Evolutionary conservation across 2,329 filamentous ascomycete genomes (phyloP).

Genomic region (Cladosporium sp.): DNA sequence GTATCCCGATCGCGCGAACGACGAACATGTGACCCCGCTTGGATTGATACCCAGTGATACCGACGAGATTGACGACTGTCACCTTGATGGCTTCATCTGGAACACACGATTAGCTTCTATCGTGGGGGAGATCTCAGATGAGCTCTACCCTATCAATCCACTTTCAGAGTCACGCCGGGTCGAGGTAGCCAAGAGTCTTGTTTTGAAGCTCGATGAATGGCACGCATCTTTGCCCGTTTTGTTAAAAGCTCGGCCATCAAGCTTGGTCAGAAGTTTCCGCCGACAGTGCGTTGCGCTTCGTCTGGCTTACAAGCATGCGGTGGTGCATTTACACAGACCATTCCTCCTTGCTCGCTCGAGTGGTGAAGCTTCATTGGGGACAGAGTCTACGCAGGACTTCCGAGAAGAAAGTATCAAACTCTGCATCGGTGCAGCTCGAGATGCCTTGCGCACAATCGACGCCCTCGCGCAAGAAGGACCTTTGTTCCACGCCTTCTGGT

Average conservation of each 20-base stretch:
- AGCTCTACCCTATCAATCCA: constrained; percentile 38
- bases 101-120: constrained; percentile 47
- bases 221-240: constrained; percentile 44
- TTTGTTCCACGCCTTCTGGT: constrained; percentile 51
- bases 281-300: constrained; percentile 38
- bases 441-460: constrained; percentile 38
- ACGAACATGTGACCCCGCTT: constrained; percentile 56
- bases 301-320: constrained; percentile 39
- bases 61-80: constrained; percentile 46
- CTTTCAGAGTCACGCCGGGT: constrained; percentile 42
- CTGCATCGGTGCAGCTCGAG: constrained; percentile 19
- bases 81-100: constrained; percentile 53
- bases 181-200: constrained; percentile 43
- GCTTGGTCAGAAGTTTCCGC: constrained; percentile 49
- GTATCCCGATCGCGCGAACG: constrained; percentile 58
- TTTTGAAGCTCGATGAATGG: constrained; percentile 41
- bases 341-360: constrained; percentile 30
- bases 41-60: constrained; percentile 29
- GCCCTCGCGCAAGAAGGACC: constrained; percentile 42
- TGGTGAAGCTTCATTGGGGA: not conserved
- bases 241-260: constrained; percentile 48
- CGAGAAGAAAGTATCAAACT: constrained; percentile 19
- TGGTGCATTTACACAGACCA: constrained; percentile 41
- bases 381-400: not conserved
- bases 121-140: constrained; percentile 36